phyloP scores from a whole-genome alignment of 2,329 filamentous ascomycete genomes.

The Simplicillium sp. region DNA sequence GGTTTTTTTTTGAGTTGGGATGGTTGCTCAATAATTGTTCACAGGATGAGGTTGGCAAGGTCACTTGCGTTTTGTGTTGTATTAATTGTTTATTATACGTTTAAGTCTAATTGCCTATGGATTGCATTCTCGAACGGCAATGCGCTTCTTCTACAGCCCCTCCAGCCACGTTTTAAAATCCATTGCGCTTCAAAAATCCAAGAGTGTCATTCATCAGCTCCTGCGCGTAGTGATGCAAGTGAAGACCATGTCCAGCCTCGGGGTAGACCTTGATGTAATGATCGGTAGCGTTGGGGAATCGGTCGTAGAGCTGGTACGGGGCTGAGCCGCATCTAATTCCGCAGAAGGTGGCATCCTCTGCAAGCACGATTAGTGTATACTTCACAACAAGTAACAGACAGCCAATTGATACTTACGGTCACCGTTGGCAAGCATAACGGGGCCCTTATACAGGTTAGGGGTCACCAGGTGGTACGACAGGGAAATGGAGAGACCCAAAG shows the following conservation, averaged over 20 bases:
- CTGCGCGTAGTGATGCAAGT: constrained; percentile 7
- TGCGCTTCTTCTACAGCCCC: too few relatives aligned
- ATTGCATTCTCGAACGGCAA: too few relatives aligned
- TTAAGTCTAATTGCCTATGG: too few relatives aligned
- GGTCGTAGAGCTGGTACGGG: constrained; percentile 7
- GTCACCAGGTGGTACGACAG: constrained; percentile 10
- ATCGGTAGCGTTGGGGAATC: constrained; percentile 4
- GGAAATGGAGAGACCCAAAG: constrained; percentile 10
- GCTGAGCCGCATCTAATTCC: constrained; percentile 7
- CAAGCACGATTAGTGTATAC: too few relatives aligned
- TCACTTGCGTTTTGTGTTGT: too few relatives aligned
- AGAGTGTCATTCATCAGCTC: constrained; percentile 6
- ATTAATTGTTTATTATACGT: too few relatives aligned
- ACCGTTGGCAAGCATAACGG: constrained; percentile 11
- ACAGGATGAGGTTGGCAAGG: too few relatives aligned
- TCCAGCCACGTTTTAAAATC: too few relatives aligned
- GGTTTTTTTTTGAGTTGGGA: too few relatives aligned
- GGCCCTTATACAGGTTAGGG: constrained; percentile 8
- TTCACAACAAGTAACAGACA: not conserved
- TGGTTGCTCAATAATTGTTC: too few relatives aligned
- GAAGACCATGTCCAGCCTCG: constrained; percentile 9
- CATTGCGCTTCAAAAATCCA: constrained; percentile 5
- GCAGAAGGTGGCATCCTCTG: constrained; percentile 10
- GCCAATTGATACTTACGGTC: not conserved
- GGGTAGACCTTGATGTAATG: constrained; percentile 8